Base-by-base conservation (phyloP, 2,329 filamentous ascomycete species). In the Aureobasidium lini region DNA sequence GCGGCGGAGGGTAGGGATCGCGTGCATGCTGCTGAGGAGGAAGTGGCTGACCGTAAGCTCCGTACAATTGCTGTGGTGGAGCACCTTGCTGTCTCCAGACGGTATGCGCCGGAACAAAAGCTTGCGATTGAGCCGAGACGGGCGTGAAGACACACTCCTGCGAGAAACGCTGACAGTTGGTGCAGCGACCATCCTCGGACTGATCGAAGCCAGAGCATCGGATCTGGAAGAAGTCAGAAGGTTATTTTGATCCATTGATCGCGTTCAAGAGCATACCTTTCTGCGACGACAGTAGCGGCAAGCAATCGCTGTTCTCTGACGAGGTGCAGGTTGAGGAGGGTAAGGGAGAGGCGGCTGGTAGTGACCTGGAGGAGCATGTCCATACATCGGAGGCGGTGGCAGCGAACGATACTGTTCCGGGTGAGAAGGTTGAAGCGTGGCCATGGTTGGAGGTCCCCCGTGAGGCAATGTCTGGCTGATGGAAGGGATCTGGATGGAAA, bases 111-210 rank as follows among this genome's bases (percentile, higher is more conserved):
- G 86, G 86, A 36, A 89, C 86, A 68, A 89, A 89, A 10, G 87
- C 86, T 71, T 88, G 86, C 8, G 85, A 84, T 73, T 89, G 86
- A 10, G 85, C 86, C 3, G 85, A 88, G 28, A 90, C 86, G 2
- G 87, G 86, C 1, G 86, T 89, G 72, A 90, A 90, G 72, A 90
- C 84, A 73, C 87, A 90, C 69, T 88, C 85, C 72, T 89, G 86
- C 64, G 86, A 86, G 74, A 89, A 90, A 49, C 86, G 79, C 64
- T 85, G 79, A 69, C 86, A 90, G 71, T 89, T 89, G 67, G 80
- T 83, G 76, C 86, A 90, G 62, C 85, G 83, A 61, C 87, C 87
- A 71, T 89, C 84, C 40, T 85, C 82, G 40, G 85, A 87, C 60
- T 81, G 82, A 67, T 89, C 86, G 69, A 89, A 90, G 31, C 86